Conservation (phyloP, 2,329 filamentous ascomycete genomes). For the Fusarium sp. region DNA sequence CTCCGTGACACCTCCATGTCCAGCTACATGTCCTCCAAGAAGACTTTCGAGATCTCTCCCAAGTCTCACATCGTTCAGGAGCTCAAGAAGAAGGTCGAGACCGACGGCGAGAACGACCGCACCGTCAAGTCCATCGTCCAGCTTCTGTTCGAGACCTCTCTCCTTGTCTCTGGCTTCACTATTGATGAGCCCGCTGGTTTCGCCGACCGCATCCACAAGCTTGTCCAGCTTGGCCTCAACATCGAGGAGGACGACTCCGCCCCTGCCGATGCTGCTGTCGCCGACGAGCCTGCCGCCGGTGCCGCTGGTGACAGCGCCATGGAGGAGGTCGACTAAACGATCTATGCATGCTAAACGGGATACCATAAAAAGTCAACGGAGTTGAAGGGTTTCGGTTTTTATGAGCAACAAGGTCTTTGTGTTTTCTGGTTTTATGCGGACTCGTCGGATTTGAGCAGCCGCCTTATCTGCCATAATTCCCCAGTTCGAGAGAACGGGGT, state of each 20-base stretch:
- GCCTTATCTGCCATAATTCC: slow-evolving; percentile 52
- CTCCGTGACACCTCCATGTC: slow-evolving; percentile 99
- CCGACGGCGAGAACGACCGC: slow-evolving; percentile 97
- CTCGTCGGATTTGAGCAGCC: slow-evolving; percentile 43
- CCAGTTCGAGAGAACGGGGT: slow-evolving; percentile 45
- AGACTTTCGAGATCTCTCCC: slow-evolving; percentile 99
- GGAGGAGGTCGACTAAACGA: slow-evolving; percentile 97
- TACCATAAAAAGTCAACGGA: slow-evolving; percentile 57
- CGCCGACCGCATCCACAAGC: slow-evolving; percentile 99
- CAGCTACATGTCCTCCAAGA: slow-evolving; percentile 99
- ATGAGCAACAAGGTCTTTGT: slow-evolving; percentile 50
- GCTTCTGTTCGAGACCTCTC: slow-evolving; percentile 98
- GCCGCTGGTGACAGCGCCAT: slow-evolving; percentile 89
- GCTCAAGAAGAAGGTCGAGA: slow-evolving; percentile 99
- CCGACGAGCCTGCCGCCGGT: slow-evolving; percentile 67
- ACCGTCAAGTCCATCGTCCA: slow-evolving; percentile 99
- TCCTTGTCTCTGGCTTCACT: slow-evolving; percentile 98
- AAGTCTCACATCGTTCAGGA: slow-evolving; percentile 98
- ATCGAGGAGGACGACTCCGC: slow-evolving; percentile 90
- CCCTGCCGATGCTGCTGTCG: slow-evolving; percentile 65
- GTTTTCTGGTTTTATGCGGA: slow-evolving; percentile 48
- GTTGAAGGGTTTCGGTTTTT: slow-evolving; percentile 54
- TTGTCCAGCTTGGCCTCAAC: slow-evolving; percentile 96
- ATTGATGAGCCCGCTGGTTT: slow-evolving; percentile 99
- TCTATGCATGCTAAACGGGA: slow-evolving; percentile 48